phyloP scores from a whole-genome alignment of 495 filamentous ascomycete genomes.

The Neurospora hispaniola region DNA sequence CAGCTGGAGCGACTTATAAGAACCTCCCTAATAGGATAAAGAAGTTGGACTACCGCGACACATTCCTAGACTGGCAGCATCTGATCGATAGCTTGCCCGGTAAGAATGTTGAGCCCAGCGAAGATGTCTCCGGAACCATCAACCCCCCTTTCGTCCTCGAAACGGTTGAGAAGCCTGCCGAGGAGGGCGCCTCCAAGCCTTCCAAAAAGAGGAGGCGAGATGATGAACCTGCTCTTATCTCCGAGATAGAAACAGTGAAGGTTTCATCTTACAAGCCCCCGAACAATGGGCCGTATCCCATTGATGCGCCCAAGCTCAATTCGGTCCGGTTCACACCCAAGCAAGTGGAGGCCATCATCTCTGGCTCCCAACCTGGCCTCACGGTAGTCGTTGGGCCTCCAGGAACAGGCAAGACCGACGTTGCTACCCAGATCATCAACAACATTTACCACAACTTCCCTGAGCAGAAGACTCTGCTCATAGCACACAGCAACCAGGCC shows the following conservation, averaged over 20 bases:
- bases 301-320: constrained; percentile 79
- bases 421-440: constrained; percentile 96
- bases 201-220: constrained; percentile 80
- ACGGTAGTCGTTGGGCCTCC: constrained; percentile 93
- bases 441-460: constrained; percentile 99
- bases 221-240: constrained; percentile 48
- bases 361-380: constrained; percentile 88
- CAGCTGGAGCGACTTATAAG: constrained; percentile 74
- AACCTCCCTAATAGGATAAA: constrained; percentile 67
- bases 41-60: constrained; percentile 82
- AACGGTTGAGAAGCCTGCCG: constrained; percentile 38
- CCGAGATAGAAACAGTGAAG: constrained; percentile 53
- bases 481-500: constrained; percentile 96
- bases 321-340: constrained; percentile 78
- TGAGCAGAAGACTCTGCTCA: constrained; percentile 76
- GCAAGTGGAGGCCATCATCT: constrained; percentile 86
- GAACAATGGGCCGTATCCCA: constrained; percentile 84
- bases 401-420: constrained; percentile 96
- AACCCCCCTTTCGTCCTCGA: constrained; percentile 80
- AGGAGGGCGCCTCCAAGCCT: constrained; percentile 34
- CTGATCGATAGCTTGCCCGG: constrained; percentile 78
- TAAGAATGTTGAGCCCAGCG: constrained; percentile 67
- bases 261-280: constrained; percentile 88
- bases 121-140: constrained; percentile 61
- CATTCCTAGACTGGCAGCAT: constrained; percentile 93